A percentile compares a stretch with the other conserved stretches of the same genome.
Evolutionary conservation across 345 rosid genomes (phyloP).

Genomic region (Citrus cavaleriei): DNA sequence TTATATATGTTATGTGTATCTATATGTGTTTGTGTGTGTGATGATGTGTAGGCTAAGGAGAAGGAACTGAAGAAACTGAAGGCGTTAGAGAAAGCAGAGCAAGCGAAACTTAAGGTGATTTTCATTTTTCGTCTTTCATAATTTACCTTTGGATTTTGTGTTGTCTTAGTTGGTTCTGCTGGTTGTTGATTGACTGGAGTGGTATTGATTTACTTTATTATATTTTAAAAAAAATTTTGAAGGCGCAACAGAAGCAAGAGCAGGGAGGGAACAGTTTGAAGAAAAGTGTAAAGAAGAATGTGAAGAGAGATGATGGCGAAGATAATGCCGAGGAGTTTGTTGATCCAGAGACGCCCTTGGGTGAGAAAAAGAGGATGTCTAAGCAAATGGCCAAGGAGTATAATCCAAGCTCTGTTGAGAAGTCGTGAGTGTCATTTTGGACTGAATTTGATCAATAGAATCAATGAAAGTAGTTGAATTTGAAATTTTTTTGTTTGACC

Average conservation of each 20-base stretch:
- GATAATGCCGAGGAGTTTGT: constrained; percentile 69
- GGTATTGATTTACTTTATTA: background rate
- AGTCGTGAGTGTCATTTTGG: constrained; percentile 49
- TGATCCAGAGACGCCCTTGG: constrained; percentile 70
- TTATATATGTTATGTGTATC: background rate
- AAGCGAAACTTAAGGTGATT: constrained; percentile 58
- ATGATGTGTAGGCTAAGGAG: constrained; percentile 52
- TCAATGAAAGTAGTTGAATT: background rate
- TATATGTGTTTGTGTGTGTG: background rate
- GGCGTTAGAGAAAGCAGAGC: constrained; percentile 70
- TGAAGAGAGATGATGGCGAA: constrained; percentile 50
- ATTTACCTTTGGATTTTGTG: background rate
- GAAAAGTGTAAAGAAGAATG: constrained; percentile 65
- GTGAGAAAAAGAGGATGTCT: constrained; percentile 79
- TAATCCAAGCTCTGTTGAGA: constrained; percentile 74
- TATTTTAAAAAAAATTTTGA: background rate
- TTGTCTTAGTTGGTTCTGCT: background rate
- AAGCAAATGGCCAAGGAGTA: constrained; percentile 86
- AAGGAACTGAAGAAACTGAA: constrained; percentile 80
- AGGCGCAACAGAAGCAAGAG: constrained; percentile 58
- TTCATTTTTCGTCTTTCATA: background rate
- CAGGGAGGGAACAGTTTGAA: constrained; percentile 38
- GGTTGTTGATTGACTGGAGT: background rate
- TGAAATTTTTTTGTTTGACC: constrained; percentile 3
- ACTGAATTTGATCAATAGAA: background rate